Conservation (phyloP, 768 basidiomycete genomes). For the Pholiota molesta region DNA sequence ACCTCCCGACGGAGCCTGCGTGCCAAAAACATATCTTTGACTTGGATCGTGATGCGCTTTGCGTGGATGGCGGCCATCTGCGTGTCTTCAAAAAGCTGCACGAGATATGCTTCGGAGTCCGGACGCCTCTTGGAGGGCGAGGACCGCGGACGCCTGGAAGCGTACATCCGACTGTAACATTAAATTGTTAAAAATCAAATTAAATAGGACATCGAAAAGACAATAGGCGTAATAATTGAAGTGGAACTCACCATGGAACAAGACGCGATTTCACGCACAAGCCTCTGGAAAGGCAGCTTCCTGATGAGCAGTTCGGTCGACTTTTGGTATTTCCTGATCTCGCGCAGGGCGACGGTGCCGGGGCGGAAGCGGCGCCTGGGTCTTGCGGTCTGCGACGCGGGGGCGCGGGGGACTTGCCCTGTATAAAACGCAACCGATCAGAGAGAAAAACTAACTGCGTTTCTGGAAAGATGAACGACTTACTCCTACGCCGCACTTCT, state of each 20-base stretch:
- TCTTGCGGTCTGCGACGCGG: too few species aligned
- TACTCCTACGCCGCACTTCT: too few species aligned
- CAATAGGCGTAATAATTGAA: neutral
- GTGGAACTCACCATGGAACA: conserved; percentile 4
- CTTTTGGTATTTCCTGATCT: conserved; percentile 19
- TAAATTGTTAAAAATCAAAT: neutral
- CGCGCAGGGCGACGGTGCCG: conserved; percentile 18
- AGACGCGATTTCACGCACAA: conserved; percentile 18
- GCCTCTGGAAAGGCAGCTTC: conserved; percentile 15
- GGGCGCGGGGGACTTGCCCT: too few species aligned
- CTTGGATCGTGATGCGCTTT: conserved; percentile 17
- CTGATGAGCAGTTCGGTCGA: conserved; percentile 17
- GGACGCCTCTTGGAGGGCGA: conserved; percentile 18
- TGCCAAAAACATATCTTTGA: conserved; percentile 14
- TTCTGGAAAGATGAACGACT: too few species aligned
- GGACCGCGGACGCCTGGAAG: conserved; percentile 10
- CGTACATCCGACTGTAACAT: conserved; percentile 2
- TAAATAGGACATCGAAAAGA: neutral
- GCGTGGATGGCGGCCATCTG: conserved; percentile 18
- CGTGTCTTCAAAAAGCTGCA: conserved; percentile 14
- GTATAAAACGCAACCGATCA: neutral
- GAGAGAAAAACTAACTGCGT: too few species aligned
- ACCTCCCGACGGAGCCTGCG: conserved; percentile 9
- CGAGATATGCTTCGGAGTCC: conserved; percentile 20
- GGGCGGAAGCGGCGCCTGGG: conserved; percentile 12